Evolutionary conservation across 495 filamentous ascomycete genomes (phyloP), one percentile per base, ranked within the genome.

Genomic region (Lentithecium fluviatile): DNA sequence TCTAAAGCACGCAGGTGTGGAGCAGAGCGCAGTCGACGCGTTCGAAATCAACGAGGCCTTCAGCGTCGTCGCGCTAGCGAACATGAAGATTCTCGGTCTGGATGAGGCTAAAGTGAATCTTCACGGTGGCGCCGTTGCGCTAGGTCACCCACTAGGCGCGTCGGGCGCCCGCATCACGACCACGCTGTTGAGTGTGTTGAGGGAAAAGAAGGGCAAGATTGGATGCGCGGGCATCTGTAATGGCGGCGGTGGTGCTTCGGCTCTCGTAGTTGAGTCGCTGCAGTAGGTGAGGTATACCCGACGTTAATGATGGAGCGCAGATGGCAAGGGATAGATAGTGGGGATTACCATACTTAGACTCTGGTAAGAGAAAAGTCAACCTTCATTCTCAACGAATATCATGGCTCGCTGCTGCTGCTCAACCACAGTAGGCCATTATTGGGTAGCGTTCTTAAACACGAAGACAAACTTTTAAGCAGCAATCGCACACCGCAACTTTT

Each of bases 1-100:
- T 13, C 83, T 97, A 63, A 88, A 88, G 80, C 92, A 98, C 74
- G 94, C 94, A 36, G 85, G 85, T 57, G 75, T 97, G 49, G 80
- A 84, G 34, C 82, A 85, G 65, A 80, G 86, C 45, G 77, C 86
- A 38, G 82, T 98, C 50, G 93, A 97, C 69, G 93, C 85, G 64
- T 97, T 93, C 69, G 94, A 98, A 81, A 96, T 98, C 80, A 98
- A 98, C 76, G 94, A 98, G 78, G 94, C 94, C 6, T 98, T 98
- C 81, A 91, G 88, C 43, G 94, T 98, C 23, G 94, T 98, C 45
- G 92, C 94, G 15, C 78, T 97, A 47, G 93, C 94, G 57, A 98
- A 98, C 76, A 82, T 95, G 77, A 96, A 97, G 80, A 70, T 97
- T 38, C 85, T 98, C 29, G 78, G 77, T 51, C 71, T 98, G 46